Base-by-base conservation (phyloP, 495 filamentous ascomycete species). In the Aspergillus mulundensis region DNA sequence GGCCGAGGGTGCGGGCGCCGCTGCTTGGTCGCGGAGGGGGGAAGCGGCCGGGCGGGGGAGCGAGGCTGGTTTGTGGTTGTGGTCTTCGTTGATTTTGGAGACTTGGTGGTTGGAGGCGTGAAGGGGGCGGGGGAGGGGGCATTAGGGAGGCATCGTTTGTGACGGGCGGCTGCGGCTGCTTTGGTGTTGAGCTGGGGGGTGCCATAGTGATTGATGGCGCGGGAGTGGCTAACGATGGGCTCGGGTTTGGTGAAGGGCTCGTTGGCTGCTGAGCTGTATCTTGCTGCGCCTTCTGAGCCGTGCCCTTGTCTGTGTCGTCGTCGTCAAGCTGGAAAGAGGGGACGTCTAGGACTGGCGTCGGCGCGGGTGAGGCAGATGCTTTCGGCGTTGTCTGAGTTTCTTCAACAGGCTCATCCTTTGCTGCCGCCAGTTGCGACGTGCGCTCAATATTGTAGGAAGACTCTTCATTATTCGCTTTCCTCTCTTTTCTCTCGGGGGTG, bases 311-410 rank as follows among this genome's bases (percentile, higher is more conserved):
- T 28, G 52, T 36, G 58, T 21, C 25, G 25, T 61, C 40, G 57
- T 54, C 60, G 23, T 69, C 58, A 11, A 75, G 62, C 36, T 60
- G 68, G 28, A 75, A 57, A 5, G 66, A 63, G 8, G 74, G 74
- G 3, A 75, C 64, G 14, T 66, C 51, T n/a, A 73, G 60, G 4
- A 56, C 54, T 0, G 71, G 63, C 42, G 62, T 53, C 0, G 70
- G 63, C 42, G 62, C 57, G 34, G 24, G 69, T 41, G 66, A 62
- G 16, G 67, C 64, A 25, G 67, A 67, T 4, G 76, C 73, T 60
- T 80, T 81, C 5, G 81, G 81, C 7, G 81, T 83, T 1, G 69
- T 70, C 50, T 79, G 74, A 3, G 71, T 54, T 36, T 71, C 75
- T 6, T 72, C 65, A 44, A 47, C 28, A 19, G 51, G 28, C 50